A percentile compares a stretch with the other conserved stretches of the same genome.
These are phyloP conservation scores for Fusarium phyllophilum DNA, from an alignment of 2,329 filamentous ascomycete species.

Conservation along the genomic window DNA sequence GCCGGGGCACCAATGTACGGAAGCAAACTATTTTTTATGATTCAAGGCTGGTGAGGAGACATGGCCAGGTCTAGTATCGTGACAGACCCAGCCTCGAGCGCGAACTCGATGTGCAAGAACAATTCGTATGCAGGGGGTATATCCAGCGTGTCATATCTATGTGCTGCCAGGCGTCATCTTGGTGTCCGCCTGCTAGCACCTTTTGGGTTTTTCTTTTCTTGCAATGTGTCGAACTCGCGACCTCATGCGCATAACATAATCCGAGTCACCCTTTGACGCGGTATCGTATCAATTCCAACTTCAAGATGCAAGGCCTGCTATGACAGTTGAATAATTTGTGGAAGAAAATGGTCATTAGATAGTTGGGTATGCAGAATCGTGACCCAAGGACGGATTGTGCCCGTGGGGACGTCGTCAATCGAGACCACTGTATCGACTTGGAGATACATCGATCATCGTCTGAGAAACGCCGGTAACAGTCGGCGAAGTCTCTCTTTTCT, in stretches of 20 bases:
- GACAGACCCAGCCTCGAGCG: slow-evolving; percentile 41
- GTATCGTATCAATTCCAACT: slow-evolving; percentile 39
- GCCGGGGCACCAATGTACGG: slow-evolving; percentile 22
- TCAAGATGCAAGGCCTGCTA: slow-evolving; percentile 45
- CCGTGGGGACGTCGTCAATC: slow-evolving; percentile 17
- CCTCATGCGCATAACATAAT: slow-evolving; percentile 30
- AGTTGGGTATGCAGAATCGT: slow-evolving; percentile 35
- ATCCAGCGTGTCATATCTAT: slow-evolving; percentile 47
- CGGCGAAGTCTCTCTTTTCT: slow-evolving; percentile 22
- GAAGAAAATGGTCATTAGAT: slow-evolving; percentile 45
- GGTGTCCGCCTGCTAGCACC: slow-evolving; percentile 39
- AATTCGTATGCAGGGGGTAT: slow-evolving; percentile 46
- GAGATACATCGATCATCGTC: slow-evolving; percentile 23
- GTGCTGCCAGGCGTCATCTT: slow-evolving; percentile 42
- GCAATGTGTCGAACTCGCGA: slow-evolving; percentile 29
- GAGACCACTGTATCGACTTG: slow-evolving; percentile 17
- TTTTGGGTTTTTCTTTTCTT: slow-evolving; percentile 29
- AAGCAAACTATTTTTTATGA: slow-evolving; percentile 40
- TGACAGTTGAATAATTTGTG: slow-evolving; percentile 39
- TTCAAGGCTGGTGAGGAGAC: slow-evolving; percentile 42
- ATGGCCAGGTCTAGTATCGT: slow-evolving; percentile 41
- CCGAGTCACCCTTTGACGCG: slow-evolving; percentile 33
- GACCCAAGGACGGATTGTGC: slow-evolving; percentile 23
- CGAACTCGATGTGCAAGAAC: slow-evolving; percentile 42
- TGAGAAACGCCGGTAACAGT: slow-evolving; percentile 31